phyloP scores from a whole-genome alignment of 169 alveolate species.

The Theileria annulata region DNA sequence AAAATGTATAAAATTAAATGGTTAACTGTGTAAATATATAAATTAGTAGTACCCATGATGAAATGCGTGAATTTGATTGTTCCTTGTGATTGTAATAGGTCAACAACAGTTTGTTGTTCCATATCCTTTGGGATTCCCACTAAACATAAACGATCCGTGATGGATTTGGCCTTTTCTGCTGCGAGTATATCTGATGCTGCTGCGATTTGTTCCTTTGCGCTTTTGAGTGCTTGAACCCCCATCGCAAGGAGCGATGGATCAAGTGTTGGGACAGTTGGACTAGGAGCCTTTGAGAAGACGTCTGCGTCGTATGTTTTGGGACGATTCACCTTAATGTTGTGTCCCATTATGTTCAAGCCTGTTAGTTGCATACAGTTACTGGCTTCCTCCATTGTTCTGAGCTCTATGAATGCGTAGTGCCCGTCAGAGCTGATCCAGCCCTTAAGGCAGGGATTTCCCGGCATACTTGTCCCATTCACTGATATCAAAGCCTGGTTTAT shows the following conservation, averaged over 20 bases:
- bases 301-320: slow-evolving; percentile 62
- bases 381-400: slow-evolving; percentile 93
- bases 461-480: slow-evolving; percentile 74
- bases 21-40: slow-evolving; percentile 30
- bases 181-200: slow-evolving; percentile 63
- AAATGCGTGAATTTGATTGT: slow-evolving; percentile 27
- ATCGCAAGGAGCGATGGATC: slow-evolving; percentile 67
- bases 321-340: slow-evolving; percentile 39
- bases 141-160: slow-evolving; percentile 60
- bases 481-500: slow-evolving; percentile 78
- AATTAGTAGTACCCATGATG: neutral
- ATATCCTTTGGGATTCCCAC: slow-evolving; percentile 37
- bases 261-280: slow-evolving; percentile 67
- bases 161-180: slow-evolving; percentile 57
- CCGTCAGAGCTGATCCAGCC: slow-evolving; percentile 95
- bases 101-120: neutral
- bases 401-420: slow-evolving; percentile 93
- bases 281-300: slow-evolving; percentile 54
- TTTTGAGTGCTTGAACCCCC: slow-evolving; percentile 58
- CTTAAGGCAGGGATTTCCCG: slow-evolving; percentile 81
- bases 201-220: slow-evolving; percentile 60
- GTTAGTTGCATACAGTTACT: slow-evolving; percentile 79
- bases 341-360: slow-evolving; percentile 70
- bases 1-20: slow-evolving; percentile 1
- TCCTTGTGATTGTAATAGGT: slow-evolving; percentile 12